These are phyloP conservation scores for Aspergillus aculeatinus DNA, from an alignment of 2,329 filamentous ascomycete genomes.

Conservation along the genomic window DNA sequence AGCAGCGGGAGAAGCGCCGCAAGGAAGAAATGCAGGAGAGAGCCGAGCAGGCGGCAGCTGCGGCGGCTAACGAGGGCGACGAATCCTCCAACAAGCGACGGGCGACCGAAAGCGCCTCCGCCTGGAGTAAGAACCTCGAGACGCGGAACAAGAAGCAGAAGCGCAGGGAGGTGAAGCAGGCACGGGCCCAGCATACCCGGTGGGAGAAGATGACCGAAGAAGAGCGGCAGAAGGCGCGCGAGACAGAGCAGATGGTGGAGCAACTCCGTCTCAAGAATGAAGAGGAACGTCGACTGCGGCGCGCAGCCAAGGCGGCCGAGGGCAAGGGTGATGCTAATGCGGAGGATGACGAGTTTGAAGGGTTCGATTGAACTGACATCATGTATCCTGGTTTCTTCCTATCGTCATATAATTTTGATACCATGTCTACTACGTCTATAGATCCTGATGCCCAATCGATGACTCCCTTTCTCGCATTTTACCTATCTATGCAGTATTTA, in stretches of 20 bases:
- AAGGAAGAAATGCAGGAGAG: conserved; percentile 54
- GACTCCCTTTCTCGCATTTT: too few species aligned
- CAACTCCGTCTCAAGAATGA: conserved; percentile 62
- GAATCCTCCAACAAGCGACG: conserved; percentile 52
- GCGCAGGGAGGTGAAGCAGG: conserved; percentile 64
- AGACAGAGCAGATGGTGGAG: conserved; percentile 64
- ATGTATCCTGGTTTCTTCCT: conserved; percentile 3
- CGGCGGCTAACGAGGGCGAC: conserved; percentile 29
- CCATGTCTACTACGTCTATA: neutral
- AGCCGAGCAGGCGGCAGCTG: conserved; percentile 40
- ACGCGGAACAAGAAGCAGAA: conserved; percentile 62
- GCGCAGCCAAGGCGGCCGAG: conserved; percentile 19
- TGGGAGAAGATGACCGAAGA: conserved; percentile 67
- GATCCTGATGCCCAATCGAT: neutral
- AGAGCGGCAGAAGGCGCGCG: conserved; percentile 62
- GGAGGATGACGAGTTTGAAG: conserved; percentile 53
- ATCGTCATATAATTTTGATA: conserved; percentile 1
- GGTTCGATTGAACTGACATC: conserved; percentile 49
- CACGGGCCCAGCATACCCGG: conserved; percentile 63
- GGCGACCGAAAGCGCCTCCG: conserved; percentile 58
- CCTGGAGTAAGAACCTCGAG: conserved; percentile 72
- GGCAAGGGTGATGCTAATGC: conserved; percentile 8
- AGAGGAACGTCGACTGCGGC: conserved; percentile 23
- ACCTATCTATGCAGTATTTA: too few species aligned
- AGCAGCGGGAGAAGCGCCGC: conserved; percentile 65